phyloP scores from a whole-genome alignment of 345 rosid species.

The Melaleuca alternifolia region DNA sequence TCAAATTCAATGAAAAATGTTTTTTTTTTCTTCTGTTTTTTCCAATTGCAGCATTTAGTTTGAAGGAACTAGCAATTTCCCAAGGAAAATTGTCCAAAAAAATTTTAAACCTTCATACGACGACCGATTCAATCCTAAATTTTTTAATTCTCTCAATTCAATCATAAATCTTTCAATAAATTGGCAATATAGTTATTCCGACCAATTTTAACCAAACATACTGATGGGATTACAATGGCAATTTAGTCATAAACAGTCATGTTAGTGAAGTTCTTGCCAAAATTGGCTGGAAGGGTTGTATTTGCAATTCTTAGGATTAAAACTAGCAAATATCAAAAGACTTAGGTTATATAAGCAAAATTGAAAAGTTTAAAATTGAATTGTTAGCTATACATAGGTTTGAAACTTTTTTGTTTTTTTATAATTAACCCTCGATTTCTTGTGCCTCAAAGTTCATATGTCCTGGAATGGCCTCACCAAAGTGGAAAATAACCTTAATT shows the following conservation, averaged over 20 bases:
- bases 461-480: neutral
- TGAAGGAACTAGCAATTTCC: neutral
- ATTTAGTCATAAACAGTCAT: no score
- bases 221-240: no score
- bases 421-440: neutral
- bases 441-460: neutral
- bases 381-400: rapidly evolving
- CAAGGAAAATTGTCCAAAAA: neutral
- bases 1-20: neutral
- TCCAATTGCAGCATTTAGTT: neutral
- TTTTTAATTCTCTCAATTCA: no score
- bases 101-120: neutral
- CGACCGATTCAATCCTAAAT: rapidly evolving
- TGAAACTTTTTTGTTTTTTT: neutral
- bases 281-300: no score
- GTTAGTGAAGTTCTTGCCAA: no score
- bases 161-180: neutral
- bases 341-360: neutral
- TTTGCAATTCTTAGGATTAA: no score
- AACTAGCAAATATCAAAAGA: no score
- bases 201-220: neutral
- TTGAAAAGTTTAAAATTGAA: neutral
- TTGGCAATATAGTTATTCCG: neutral
- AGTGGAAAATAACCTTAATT: no score
- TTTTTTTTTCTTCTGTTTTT: neutral